Conservation (phyloP, 225 moss, liverwort and hornwort species). For the Neckera pumila region DNA sequence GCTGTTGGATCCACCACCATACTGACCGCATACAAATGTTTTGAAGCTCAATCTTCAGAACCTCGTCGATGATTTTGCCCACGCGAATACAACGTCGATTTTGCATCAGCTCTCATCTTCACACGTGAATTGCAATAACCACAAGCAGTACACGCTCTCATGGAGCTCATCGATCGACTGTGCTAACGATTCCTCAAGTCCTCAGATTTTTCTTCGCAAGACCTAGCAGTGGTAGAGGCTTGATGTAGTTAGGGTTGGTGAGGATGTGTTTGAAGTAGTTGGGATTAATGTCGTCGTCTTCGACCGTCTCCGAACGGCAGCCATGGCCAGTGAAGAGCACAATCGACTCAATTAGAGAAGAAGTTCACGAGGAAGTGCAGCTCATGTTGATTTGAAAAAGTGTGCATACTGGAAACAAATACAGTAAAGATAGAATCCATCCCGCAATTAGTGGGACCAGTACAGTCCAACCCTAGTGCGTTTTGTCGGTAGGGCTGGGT, state of each 20-base stretch:
- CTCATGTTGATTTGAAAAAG: neutral
- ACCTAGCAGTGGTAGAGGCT: neutral
- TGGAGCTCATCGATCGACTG: no score
- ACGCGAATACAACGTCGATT: neutral
- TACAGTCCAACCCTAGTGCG: no score
- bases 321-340: neutral
- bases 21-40: constrained; percentile 13
- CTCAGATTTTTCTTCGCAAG: neutral
- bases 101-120: neutral
- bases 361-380: neutral
- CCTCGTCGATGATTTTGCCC: neutral
- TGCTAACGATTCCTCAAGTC: no score
- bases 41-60: neutral
- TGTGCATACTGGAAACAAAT: neutral
- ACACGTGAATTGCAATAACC: neutral
- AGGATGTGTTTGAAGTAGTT: constrained; percentile 18
- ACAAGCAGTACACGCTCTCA: neutral
- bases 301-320: neutral
- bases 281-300: neutral
- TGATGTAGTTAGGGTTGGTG: neutral
- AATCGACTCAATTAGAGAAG: neutral
- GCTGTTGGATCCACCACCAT: constrained; percentile 5
- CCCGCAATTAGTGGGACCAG: no score
- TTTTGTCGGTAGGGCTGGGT: no score
- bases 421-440: no score